phyloP scores from a whole-genome alignment of 768 basidiomycete genomes.

The Termitomyces sp. region DNA sequence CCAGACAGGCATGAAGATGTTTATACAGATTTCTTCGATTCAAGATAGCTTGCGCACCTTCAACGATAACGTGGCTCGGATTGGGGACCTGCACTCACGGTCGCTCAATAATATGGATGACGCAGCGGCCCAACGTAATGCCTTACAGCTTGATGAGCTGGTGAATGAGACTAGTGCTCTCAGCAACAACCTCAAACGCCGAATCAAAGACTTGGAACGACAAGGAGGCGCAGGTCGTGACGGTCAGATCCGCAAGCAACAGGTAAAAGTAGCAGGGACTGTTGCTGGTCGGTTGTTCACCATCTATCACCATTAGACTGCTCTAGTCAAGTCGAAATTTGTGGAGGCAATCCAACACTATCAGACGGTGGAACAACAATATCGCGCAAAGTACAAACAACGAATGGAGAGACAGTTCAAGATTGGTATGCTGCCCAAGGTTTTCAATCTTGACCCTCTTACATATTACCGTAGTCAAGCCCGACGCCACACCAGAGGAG shows the following conservation, averaged over 20 bases:
- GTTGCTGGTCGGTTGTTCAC: background rate
- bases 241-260: slow-evolving; percentile 71
- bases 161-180: slow-evolving; percentile 67
- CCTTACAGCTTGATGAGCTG: slow-evolving; percentile 59
- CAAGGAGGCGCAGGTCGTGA: slow-evolving; percentile 63
- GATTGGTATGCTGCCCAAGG: slow-evolving; percentile 49
- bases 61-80: slow-evolving; percentile 62
- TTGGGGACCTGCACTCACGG: slow-evolving; percentile 69
- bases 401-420: slow-evolving; percentile 83
- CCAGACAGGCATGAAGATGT: slow-evolving; percentile 1
- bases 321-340: slow-evolving; percentile 68
- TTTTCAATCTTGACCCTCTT: background rate
- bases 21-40: slow-evolving; percentile 61
- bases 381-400: slow-evolving; percentile 73
- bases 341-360: slow-evolving; percentile 83
- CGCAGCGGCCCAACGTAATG: slow-evolving; percentile 51
- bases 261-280: slow-evolving; percentile 35
- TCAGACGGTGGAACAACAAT: slow-evolving; percentile 76
- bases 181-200: slow-evolving; percentile 61
- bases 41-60: slow-evolving; percentile 67
- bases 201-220: slow-evolving; percentile 66
- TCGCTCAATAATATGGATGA: slow-evolving; percentile 77
- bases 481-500: slow-evolving; percentile 88
- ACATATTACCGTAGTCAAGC: slow-evolving; percentile 58
- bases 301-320: slow-evolving; percentile 33